Evolutionary conservation across 129 eudicot genomes (phyloP).

Genomic region (Flaveria bidentis): DNA sequence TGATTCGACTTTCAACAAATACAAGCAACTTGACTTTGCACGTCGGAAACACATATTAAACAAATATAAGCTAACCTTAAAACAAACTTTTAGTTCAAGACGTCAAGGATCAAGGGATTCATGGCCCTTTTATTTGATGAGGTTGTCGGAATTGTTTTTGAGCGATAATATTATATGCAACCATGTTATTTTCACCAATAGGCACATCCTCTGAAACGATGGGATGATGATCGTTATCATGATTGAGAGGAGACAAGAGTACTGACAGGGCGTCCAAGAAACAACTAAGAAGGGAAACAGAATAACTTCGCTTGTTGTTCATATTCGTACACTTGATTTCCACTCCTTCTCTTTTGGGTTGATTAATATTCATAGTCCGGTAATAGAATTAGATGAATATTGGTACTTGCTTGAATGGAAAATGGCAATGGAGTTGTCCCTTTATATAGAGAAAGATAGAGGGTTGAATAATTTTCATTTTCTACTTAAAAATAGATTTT

Average conservation of each 20-base stretch:
- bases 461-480: neutral
- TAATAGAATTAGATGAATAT: neutral
- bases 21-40: neutral
- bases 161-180: constrained; percentile 29
- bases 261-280: constrained; percentile 14
- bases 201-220: neutral
- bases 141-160: constrained; percentile 52
- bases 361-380: constrained; percentile 14
- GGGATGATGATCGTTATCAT: constrained; percentile 14
- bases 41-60: neutral
- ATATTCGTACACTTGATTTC: neutral
- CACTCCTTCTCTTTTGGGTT: constrained; percentile 6
- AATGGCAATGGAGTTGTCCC: constrained; percentile 23
- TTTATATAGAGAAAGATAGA: constrained; percentile 21
- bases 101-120: constrained; percentile 11
- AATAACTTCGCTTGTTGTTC: neutral
- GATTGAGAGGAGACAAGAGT: constrained; percentile 17
- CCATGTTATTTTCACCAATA: constrained; percentile 16
- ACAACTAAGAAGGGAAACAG: constrained; percentile 22
- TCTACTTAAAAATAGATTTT: neutral
- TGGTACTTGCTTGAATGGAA: constrained; percentile 24
- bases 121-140: constrained; percentile 44
- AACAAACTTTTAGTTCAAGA: neutral
- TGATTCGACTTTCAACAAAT: neutral
- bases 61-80: neutral